A percentile compares a stretch with the other conserved stretches of the same genome.
phyloP scores from a whole-genome alignment of 1,284 basidiomycete genomes.

The Austroboletus rostrupii region DNA sequence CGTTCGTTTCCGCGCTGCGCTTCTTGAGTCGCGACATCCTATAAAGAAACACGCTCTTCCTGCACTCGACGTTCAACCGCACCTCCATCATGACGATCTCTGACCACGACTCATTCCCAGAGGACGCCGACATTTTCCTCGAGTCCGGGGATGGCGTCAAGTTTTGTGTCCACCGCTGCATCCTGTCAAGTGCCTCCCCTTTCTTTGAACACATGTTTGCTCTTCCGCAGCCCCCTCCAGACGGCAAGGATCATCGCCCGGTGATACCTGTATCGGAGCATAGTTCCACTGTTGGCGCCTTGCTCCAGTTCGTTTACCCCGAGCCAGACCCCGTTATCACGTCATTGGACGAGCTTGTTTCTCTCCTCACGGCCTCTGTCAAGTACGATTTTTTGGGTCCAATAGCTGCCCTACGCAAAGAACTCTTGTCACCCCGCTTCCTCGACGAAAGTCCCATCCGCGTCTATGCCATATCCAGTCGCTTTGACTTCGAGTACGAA shows the following conservation, averaged over 20 bases:
- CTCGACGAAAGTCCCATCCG: slow-evolving; percentile 47
- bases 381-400: slow-evolving; percentile 62
- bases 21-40: slow-evolving; percentile 9
- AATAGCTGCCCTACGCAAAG: slow-evolving; percentile 43
- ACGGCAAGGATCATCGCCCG: slow-evolving; percentile 33
- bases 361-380: slow-evolving; percentile 49
- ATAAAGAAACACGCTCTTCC: slow-evolving; percentile 14
- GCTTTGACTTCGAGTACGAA: slow-evolving; percentile 58
- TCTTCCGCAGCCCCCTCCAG: slow-evolving; percentile 48
- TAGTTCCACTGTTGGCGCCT: slow-evolving; percentile 38
- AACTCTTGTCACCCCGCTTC: slow-evolving; percentile 50
- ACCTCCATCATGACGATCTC: slow-evolving; percentile 24
- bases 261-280: slow-evolving; percentile 55
- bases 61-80: neutral
- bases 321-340: slow-evolving; percentile 42
- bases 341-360: slow-evolving; percentile 50
- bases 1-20: neutral
- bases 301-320: slow-evolving; percentile 57
- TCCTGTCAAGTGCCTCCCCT: slow-evolving; percentile 58
- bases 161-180: slow-evolving; percentile 59
- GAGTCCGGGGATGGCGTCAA: slow-evolving; percentile 45
- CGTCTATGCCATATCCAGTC: slow-evolving; percentile 67
- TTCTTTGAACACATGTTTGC: slow-evolving; percentile 69
- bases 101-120: slow-evolving; percentile 35
- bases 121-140: slow-evolving; percentile 55